Evolutionary conservation across 768 basidiomycete genomes (phyloP), one percentile per base, ranked within the genome.

Genomic region (Xerocomellus dryophilus): DNA sequence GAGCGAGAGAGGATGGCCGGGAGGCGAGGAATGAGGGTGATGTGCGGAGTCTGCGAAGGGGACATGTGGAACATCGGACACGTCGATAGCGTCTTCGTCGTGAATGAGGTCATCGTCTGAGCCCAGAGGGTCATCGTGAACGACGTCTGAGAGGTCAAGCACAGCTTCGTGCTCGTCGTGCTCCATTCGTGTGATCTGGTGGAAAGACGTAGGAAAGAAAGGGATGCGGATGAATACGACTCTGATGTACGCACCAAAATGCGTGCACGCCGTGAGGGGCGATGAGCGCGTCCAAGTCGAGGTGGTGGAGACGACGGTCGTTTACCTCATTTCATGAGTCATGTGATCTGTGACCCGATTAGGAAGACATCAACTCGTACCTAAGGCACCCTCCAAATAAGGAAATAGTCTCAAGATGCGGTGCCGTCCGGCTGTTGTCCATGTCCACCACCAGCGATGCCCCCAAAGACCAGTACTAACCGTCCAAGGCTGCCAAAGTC

Each of bases 131-230:
- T 88, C 86, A 67, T 90, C 88, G 69, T 90, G 86, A 42, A 91
- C 87, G 71, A 91, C 89, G 72, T 91, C 89, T 43, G 89, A 90
- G 61, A 91, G 81, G 65, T 83, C 81, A 57, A 91, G 80, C 58
- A 82, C 80, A 56, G 81, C 81, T 34, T 71, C 76, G 65, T 85
- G 72, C 66, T 85, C 82, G 67, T 85, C 83, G 69, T 80, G 66
- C 45, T 76, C 73, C 75, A 78, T 78, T 53, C 54, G 58, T 50
- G 50, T 45, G 53, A 59, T 59, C 63, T 59, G 50, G 32, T 14
- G 32, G 12, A 34, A 34, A 14, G 3, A 2, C 10, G 32, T 34
- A 34, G 12, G 3, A 31, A 18, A 43, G 12, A 18, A 12, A n/a
- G 18, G n/a, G 17, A 34, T n/a, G 43, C 36, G 25, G 6, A 34